Conservation (phyloP, 768 basidiomycete genomes). For the Rhodotorula diobovata region DNA sequence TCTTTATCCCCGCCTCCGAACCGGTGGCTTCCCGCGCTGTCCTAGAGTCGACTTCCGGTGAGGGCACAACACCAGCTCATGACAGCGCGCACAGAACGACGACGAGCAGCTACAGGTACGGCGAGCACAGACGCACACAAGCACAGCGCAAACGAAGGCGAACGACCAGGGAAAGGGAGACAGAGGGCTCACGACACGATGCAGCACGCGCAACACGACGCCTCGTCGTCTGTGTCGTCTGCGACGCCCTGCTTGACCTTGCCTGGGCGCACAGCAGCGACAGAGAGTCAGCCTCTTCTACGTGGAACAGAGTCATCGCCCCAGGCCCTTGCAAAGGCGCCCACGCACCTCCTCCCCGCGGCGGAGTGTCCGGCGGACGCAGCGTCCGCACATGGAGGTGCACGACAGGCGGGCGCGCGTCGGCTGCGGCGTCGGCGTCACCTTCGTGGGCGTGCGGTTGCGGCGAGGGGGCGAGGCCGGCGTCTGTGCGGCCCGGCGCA, state of each 20-base stretch:
- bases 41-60: no score
- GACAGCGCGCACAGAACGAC: no score
- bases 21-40: no score
- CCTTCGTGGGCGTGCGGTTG: background rate
- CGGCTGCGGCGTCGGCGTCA: no score
- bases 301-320: background rate
- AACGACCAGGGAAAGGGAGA: background rate
- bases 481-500: background rate
- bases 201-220: background rate
- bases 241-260: background rate
- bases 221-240: background rate
- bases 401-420: background rate
- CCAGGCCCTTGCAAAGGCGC: background rate
- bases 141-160: background rate
- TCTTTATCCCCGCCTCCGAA: no score
- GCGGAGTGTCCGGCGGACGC: background rate
- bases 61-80: no score
- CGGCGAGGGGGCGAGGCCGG: no score
- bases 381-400: conserved; percentile 21
- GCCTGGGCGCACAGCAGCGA: background rate
- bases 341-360: no score
- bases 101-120: background rate
- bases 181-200: background rate
- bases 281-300: background rate
- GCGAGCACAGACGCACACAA: background rate